Percentiles rank a stretch among this genome's conserved stretches.
Conservation (phyloP, 352 stramenopile genomes). For the Peronosclerospora sorghi region DNA sequence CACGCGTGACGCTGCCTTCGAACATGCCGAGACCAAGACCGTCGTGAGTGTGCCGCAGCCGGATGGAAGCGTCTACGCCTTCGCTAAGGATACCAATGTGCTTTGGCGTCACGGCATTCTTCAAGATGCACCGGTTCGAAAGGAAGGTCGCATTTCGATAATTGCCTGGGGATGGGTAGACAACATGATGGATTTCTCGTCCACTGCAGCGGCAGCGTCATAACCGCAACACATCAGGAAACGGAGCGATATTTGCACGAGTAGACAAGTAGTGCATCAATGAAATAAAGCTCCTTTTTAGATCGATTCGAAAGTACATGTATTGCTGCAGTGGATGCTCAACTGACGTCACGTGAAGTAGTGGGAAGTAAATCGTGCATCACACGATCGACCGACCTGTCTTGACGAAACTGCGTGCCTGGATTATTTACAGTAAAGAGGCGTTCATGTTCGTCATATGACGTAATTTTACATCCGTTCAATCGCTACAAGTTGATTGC, state of each 20-base stretch:
- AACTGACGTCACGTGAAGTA: neutral
- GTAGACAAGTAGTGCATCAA: no score
- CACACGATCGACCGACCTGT: no score
- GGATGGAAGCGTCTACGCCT: slow-evolving; percentile 89
- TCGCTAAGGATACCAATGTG: slow-evolving; percentile 90
- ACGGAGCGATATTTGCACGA: no score
- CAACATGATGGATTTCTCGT: slow-evolving; percentile 53
- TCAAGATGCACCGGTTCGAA: slow-evolving; percentile 65
- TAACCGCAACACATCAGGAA: no score
- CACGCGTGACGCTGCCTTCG: slow-evolving; percentile 86
- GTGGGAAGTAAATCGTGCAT: neutral
- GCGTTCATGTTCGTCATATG: no score
- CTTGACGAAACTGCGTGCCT: no score
- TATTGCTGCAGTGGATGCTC: no score
- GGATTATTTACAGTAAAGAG: no score
- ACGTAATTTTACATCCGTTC: no score
- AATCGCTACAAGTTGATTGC: slow-evolving; percentile 21
- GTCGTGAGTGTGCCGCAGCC: slow-evolving; percentile 89
- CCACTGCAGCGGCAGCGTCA: no score
- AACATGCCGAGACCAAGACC: slow-evolving; percentile 70
- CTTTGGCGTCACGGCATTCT: no score
- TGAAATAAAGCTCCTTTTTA: no score
- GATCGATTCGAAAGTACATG: neutral
- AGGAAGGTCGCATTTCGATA: slow-evolving; percentile 89
- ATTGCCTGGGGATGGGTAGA: slow-evolving; percentile 89